Percentiles rank a stretch among this genome's conserved stretches.
Evolutionary conservation across 192 early-diverging fungal genomes (phyloP).

Genomic region (Podila epicladia): DNA sequence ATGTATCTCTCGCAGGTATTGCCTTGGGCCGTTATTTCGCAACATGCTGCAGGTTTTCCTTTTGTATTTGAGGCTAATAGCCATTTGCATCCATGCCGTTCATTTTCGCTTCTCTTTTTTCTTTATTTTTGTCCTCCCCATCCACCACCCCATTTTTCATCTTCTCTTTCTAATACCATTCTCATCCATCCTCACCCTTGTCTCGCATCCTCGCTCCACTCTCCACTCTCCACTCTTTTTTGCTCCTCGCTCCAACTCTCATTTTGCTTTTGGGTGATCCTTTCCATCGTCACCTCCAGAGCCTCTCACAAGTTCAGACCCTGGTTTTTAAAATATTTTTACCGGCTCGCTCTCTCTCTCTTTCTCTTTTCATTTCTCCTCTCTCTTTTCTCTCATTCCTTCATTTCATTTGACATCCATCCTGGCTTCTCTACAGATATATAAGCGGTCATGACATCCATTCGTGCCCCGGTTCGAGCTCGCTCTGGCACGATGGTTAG

Average conservation of each 20-base stretch:
- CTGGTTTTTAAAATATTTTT: not conserved
- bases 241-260: too few relatives aligned
- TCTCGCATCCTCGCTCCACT: not conserved
- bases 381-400: not conserved
- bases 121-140: not conserved
- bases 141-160: not conserved
- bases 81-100: not conserved
- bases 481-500: conserved; percentile 24
- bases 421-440: not conserved
- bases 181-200: not conserved
- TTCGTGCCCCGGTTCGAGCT: conserved; percentile 13
- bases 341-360: not conserved
- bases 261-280: not conserved
- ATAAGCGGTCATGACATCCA: conserved; percentile 10
- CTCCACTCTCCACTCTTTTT: not conserved
- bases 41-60: too few relatives aligned
- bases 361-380: not conserved
- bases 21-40: too few relatives aligned
- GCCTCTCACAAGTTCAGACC: not conserved
- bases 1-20: too few relatives aligned
- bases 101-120: not conserved
- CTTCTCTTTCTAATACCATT: not conserved
- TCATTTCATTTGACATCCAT: not conserved
- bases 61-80: not conserved
- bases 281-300: not conserved